Conservation (phyloP, 176 grass and related monocot genomes). For the Chrysopogon serrulatus region DNA sequence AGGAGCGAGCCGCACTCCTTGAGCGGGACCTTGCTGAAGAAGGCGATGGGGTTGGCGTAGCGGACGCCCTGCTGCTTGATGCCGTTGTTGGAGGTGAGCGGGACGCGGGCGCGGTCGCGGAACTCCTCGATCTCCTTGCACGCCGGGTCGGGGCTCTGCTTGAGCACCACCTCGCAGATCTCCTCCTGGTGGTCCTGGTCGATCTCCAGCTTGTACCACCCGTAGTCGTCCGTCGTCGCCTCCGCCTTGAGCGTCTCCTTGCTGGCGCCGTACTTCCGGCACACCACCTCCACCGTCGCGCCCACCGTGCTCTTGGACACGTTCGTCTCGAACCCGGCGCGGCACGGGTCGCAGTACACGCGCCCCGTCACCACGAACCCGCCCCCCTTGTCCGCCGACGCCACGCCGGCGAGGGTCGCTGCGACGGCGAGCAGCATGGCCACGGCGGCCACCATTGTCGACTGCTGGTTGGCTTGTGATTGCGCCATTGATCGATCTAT, state of each 20-base stretch:
- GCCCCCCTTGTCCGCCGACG: not conserved
- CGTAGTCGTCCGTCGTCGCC: conserved; percentile 43
- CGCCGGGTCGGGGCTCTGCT: conserved; percentile 39
- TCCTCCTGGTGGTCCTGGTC: conserved; percentile 55
- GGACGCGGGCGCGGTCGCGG: conserved; percentile 44
- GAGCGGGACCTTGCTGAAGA: conserved; percentile 57
- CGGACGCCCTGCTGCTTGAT: conserved; percentile 40
- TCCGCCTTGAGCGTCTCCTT: conserved; percentile 24
- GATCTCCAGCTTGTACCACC: conserved; percentile 55
- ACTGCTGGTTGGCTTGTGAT: not conserved
- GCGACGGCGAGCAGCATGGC: not conserved
- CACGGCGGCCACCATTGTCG: not conserved
- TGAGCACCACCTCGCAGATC: conserved; percentile 73
- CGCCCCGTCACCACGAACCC: conserved; percentile 54
- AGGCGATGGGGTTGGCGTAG: conserved; percentile 57
- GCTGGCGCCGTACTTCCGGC: conserved; percentile 27
- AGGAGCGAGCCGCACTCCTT: conserved; percentile 38
- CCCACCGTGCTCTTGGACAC: conserved; percentile 32
- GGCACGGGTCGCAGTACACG: conserved; percentile 86
- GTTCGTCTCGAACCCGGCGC: conserved; percentile 71
- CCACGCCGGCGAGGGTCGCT: conserved; percentile 30
- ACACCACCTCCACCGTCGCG: conserved; percentile 63
- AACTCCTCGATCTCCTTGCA: conserved; percentile 43
- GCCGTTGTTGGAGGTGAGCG: conserved; percentile 58
- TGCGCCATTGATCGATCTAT: not conserved